phyloP scores from a whole-genome alignment of 2,329 filamentous ascomycete genomes.

The Hypoxylon sp. region DNA sequence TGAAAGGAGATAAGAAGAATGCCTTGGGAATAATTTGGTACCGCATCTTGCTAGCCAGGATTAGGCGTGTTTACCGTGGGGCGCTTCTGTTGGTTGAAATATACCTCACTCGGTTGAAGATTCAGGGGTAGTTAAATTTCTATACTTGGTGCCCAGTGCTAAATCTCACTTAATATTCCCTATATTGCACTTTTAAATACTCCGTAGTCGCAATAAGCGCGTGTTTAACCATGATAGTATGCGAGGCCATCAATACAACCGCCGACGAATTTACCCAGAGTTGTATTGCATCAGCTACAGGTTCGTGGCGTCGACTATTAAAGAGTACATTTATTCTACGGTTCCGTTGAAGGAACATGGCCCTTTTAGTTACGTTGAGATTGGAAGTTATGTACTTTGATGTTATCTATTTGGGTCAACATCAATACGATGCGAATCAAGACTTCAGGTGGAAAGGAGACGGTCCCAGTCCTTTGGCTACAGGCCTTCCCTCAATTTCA shows the following conservation, averaged over 20 bases:
- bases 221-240: not conserved
- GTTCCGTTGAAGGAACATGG: not conserved
- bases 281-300: conserved; percentile 11
- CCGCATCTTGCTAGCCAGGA: conserved; percentile 1
- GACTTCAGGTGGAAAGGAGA: not conserved
- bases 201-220: not conserved
- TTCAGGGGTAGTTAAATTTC: not conserved
- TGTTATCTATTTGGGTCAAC: not conserved
- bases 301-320: not conserved
- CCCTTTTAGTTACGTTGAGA: conserved; percentile 2
- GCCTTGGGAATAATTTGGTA: not conserved
- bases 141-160: not conserved
- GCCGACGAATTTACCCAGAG: conserved; percentile 23
- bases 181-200: not conserved
- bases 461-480: not conserved
- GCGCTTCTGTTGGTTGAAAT: not conserved
- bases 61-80: not conserved
- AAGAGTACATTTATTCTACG: not conserved
- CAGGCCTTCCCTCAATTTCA: conserved; percentile 50
- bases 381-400: not conserved
- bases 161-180: not conserved
- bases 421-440: not conserved
- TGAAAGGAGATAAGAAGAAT: not conserved
- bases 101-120: too few relatives aligned
- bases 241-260: not conserved